Evolutionary conservation across 2,329 filamentous ascomycete species (phyloP).

Genomic region (Davidsoniella eucalypti): DNA sequence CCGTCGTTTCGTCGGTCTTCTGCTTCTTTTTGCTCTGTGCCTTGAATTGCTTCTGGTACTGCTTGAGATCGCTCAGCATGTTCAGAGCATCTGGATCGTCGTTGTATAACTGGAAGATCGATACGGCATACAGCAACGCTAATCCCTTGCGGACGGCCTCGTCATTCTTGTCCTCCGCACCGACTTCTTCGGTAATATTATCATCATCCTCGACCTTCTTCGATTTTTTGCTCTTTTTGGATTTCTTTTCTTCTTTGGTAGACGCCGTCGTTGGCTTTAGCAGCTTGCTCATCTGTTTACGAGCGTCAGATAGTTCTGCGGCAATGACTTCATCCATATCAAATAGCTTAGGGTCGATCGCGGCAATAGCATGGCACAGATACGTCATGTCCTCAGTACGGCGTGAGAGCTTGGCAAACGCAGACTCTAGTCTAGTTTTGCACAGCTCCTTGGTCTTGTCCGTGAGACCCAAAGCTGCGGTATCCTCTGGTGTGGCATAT

Average conservation of each 20-base stretch:
- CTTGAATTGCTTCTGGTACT: constrained; percentile 53
- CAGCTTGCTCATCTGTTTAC: constrained; percentile 36
- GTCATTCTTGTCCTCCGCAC: constrained; percentile 17
- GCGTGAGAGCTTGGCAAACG: constrained; percentile 40
- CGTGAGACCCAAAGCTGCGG: constrained; percentile 28
- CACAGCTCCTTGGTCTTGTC: constrained; percentile 37
- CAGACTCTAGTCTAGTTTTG: constrained; percentile 39
- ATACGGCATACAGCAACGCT: constrained; percentile 66
- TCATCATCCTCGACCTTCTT: not conserved
- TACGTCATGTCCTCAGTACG: constrained; percentile 34
- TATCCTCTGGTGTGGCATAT: constrained; percentile 31
- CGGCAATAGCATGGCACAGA: constrained; percentile 37
- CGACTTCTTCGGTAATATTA: constrained; percentile 11
- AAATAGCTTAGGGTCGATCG: constrained; percentile 34
- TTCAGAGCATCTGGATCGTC: constrained; percentile 73
- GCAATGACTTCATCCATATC: constrained; percentile 39
- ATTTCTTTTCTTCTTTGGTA: constrained; percentile 15
- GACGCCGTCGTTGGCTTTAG: constrained; percentile 24
- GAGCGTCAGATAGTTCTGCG: constrained; percentile 33
- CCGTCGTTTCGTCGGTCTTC: constrained; percentile 38
- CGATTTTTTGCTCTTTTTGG: constrained; percentile 3
- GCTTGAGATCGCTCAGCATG: constrained; percentile 64
- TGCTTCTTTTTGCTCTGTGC: constrained; percentile 28
- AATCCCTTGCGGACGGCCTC: constrained; percentile 44
- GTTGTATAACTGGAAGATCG: constrained; percentile 78